Evolutionary conservation across 202 grass and related monocot genomes (phyloP).

Genomic region (Digitaria exilis): DNA sequence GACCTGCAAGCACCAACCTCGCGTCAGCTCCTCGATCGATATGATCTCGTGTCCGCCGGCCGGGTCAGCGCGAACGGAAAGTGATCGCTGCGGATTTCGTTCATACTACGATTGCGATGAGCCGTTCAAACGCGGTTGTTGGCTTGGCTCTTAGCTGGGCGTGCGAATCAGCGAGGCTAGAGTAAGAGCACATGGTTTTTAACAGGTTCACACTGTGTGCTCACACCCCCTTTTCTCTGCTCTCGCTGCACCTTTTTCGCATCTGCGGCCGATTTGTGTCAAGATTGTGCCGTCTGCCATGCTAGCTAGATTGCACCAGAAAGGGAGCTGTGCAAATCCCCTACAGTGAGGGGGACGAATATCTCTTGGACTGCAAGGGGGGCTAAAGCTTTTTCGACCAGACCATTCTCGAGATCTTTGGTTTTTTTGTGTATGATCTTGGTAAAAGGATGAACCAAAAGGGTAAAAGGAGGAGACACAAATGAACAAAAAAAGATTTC

Average conservation of each 20-base stretch:
- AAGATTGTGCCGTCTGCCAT: not conserved
- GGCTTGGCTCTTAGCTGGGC: constrained; percentile 4
- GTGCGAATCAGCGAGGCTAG: not conserved
- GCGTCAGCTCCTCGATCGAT: not conserved
- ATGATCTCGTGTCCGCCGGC: not conserved
- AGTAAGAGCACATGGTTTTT: constrained; percentile 34
- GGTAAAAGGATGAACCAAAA: constrained; percentile 1
- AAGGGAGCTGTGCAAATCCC: constrained; percentile 24
- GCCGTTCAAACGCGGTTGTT: constrained; percentile 44
- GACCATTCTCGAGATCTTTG: constrained; percentile 18
- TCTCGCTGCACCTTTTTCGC: not conserved
- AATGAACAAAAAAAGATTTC: not conserved
- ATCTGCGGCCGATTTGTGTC: constrained; percentile 28
- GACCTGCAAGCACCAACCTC: not conserved
- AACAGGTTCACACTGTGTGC: constrained; percentile 48
- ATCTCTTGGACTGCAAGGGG: constrained; percentile 12
- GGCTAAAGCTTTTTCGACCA: not conserved
- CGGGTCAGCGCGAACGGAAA: constrained; percentile 1
- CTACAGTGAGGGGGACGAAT: not conserved
- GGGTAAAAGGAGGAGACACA: not conserved
- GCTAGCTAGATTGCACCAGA: constrained; percentile 41
- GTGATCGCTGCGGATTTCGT: constrained; percentile 27
- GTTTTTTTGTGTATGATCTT: constrained; percentile 26
- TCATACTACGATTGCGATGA: constrained; percentile 40
- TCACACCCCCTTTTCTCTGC: not conserved